Base-by-base conservation (phyloP, 139 green algal genomes). In the Coelastrella sp. region DNA sequence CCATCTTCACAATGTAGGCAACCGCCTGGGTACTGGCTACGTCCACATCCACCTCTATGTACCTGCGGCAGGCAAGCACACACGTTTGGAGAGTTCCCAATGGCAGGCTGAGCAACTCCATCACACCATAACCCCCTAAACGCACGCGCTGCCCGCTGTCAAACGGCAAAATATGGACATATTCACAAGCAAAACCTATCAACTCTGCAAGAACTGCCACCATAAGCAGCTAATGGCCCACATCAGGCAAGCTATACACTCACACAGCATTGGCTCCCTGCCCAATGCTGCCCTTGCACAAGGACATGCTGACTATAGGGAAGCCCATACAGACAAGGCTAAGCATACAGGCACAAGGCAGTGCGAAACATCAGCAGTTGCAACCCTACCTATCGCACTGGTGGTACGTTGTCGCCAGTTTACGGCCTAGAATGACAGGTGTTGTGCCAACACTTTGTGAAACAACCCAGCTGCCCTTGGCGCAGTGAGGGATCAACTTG, bases 361-460 rank as follows among this genome's bases (percentile, higher is more conserved):
- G 45, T 57, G 11, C 45, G 11, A 13, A 23, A 57, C 15, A 57
- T 57, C 1, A 0, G 15, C 11, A 57, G 45, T 57, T 13, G 15
- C 11, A 9, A 9, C 5, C 62, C 40, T 7, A 69, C 62, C 62
- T 45, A 35, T 74, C 34, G 35, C 34, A 50, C 34, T 50, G 66
- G 35, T 74, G 66, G 66, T 74, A 74, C 27, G 66, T 74, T 45
- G 66, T 74, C 27, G 66, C 66, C 73, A 92, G 84, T 71, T 88
- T 88, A 45, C 53, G 50, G 6, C 63, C 89, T n/a, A 92, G 68
- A 41, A 92, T 87, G 76, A 90, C 87, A 19, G 89, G 89, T 35
- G 89, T 92, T 43, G 77, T 90, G 59, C 89, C 89, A 11, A 92
- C 89, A 4, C 40, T 38, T 85, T 92, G 87, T 64, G 80, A 84